A percentile compares a stretch with the other conserved stretches of the same genome.
These are phyloP conservation scores for Colletotrichum camelliae DNA, from an alignment of 2,329 filamentous ascomycete genomes.

Conservation along the genomic window DNA sequence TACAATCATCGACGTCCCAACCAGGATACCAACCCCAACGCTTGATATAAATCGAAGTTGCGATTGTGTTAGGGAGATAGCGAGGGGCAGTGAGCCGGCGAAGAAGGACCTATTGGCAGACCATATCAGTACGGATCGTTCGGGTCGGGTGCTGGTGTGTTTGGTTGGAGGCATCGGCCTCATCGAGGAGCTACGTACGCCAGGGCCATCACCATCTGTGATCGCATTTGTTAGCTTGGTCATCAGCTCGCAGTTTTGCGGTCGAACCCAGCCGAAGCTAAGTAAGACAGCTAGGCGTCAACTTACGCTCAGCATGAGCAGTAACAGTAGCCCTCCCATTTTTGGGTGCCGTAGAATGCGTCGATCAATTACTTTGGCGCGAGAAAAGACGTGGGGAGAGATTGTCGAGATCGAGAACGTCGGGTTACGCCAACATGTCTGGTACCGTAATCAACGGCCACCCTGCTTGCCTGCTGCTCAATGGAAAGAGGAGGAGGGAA, in stretches of 20 bases:
- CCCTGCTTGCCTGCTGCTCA: neutral
- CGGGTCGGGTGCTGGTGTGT: neutral
- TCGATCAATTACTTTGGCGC: neutral
- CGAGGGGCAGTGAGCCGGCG: constrained; percentile 88
- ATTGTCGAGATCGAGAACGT: neutral
- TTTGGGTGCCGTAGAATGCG: constrained; percentile 13
- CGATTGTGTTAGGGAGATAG: constrained; percentile 84
- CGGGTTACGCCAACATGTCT: constrained; percentile 16
- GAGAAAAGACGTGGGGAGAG: neutral
- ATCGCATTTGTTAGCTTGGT: constrained; percentile 1
- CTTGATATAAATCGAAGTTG: constrained; percentile 90
- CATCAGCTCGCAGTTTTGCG: neutral
- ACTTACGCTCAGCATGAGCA: constrained; percentile 47
- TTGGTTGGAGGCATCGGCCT: constrained; percentile 20
- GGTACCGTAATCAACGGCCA: neutral
- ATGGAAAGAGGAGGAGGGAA: neutral
- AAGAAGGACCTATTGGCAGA: constrained; percentile 77
- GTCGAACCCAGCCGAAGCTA: constrained; percentile 5
- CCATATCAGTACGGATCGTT: constrained; percentile 10
- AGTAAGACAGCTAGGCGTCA: neutral
- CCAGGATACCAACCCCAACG: constrained; percentile 90
- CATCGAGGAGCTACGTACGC: constrained; percentile 49
- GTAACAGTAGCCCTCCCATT: constrained; percentile 46
- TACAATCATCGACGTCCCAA: constrained; percentile 93
- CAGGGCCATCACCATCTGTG: constrained; percentile 62